Conservation (phyloP, 495 filamentous ascomycete species). For the Pyronema omphalodes region DNA sequence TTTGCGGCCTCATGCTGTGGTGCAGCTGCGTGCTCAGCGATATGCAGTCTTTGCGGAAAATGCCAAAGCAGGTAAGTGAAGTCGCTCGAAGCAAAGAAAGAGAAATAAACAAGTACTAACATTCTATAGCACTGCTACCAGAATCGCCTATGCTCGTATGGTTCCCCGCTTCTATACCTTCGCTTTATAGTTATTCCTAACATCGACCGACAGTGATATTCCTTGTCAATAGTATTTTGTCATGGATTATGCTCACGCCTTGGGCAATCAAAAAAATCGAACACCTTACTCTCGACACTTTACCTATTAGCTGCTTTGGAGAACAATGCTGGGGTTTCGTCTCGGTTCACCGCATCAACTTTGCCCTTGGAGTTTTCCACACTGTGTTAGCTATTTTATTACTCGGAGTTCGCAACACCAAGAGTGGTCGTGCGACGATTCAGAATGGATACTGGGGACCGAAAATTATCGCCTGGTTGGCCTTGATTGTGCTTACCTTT, state of each 20-base stretch:
- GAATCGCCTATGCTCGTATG: slow-evolving; percentile 73
- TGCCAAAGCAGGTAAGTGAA: slow-evolving; percentile 69
- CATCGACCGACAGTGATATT: slow-evolving; percentile 43
- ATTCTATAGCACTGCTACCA: slow-evolving; percentile 61
- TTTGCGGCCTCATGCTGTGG: slow-evolving; percentile 78
- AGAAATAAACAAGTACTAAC: slow-evolving; percentile 13
- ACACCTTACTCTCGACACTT: slow-evolving; percentile 79
- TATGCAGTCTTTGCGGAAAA: slow-evolving; percentile 88
- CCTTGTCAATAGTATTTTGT: slow-evolving; percentile 83
- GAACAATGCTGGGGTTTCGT: slow-evolving; percentile 90
- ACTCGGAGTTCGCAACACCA: slow-evolving; percentile 70
- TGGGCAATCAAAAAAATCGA: slow-evolving; percentile 95
- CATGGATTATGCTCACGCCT: slow-evolving; percentile 98
- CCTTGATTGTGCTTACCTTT: slow-evolving; percentile 74
- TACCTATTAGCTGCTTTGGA: slow-evolving; percentile 76
- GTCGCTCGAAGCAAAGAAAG: background rate
- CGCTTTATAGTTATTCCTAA: slow-evolving; percentile 3
- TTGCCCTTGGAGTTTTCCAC: slow-evolving; percentile 88
- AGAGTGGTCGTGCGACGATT: slow-evolving; percentile 66
- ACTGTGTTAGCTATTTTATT: slow-evolving; percentile 64
- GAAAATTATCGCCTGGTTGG: slow-evolving; percentile 70
- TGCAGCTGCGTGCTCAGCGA: slow-evolving; percentile 82
- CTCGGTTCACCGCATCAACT: slow-evolving; percentile 93
- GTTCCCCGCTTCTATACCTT: background rate
- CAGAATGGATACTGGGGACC: slow-evolving; percentile 59